These are phyloP conservation scores for Ophiorrhiza pumila DNA, from an alignment of 257 asterid genomes.

Conservation along the genomic window DNA sequence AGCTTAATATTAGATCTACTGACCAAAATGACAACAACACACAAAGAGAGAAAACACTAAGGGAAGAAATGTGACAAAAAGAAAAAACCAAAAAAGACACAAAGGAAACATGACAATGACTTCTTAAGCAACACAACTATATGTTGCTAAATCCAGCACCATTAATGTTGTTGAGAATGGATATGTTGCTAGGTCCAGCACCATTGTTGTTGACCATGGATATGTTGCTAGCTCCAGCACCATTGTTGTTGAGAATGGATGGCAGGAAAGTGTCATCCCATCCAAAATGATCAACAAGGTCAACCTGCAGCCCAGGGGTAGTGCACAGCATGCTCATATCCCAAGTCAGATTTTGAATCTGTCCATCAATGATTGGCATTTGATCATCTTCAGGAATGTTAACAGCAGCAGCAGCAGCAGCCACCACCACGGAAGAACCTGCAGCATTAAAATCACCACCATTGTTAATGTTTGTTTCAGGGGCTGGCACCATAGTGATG, in stretches of 20 bases:
- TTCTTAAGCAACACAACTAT: neutral
- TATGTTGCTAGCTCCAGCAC: conserved; percentile 1
- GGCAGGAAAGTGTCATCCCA: neutral
- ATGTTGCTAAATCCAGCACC: neutral
- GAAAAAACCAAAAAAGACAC: neutral
- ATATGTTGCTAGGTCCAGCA: conserved; percentile 2
- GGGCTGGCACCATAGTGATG: no score
- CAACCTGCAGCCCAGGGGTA: no score
- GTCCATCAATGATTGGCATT: no score
- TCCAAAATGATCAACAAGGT: no score
- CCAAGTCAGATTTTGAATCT: neutral
- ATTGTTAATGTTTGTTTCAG: no score
- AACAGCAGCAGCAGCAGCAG: no score
- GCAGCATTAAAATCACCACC: no score
- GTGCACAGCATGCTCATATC: neutral
- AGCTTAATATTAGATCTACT: no score
- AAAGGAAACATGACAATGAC: neutral
- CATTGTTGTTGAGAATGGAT: neutral
- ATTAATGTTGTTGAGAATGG: neutral
- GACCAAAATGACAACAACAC: neutral
- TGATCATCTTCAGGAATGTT: neutral
- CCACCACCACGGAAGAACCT: no score
- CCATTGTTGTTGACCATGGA: no score
- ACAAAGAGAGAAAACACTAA: neutral
- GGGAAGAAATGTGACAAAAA: conserved; percentile 4